These are phyloP conservation scores for Thozetella sp. DNA, from an alignment of 495 filamentous ascomycete species.

Conservation along the genomic window DNA sequence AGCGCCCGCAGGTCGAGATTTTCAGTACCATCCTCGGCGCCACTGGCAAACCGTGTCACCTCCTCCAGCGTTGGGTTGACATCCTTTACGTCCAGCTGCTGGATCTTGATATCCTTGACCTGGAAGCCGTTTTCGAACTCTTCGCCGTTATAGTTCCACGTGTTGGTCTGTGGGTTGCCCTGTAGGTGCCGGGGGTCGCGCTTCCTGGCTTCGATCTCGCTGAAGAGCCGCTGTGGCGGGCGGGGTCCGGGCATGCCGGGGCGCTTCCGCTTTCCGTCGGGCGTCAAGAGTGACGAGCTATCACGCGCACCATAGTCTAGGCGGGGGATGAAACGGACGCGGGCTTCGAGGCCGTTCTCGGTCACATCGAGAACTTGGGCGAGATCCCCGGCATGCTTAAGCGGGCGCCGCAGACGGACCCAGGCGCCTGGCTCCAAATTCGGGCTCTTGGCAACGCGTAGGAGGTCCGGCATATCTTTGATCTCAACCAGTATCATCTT, in stretches of 20 bases:
- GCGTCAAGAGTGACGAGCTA: constrained; percentile 51
- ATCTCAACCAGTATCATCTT: constrained; percentile 90
- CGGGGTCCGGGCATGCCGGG: constrained; percentile 57
- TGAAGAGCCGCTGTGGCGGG: constrained; percentile 93
- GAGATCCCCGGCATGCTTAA: constrained; percentile 86
- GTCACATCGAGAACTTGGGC: constrained; percentile 94
- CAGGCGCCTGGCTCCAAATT: constrained; percentile 86
- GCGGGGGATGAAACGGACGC: constrained; percentile 83
- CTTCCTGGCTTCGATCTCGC: constrained; percentile 90
- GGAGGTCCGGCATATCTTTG: constrained; percentile 94
- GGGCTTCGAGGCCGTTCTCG: constrained; percentile 86
- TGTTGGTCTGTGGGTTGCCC: constrained; percentile 64
- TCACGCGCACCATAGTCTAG: constrained; percentile 90
- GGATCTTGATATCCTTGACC: constrained; percentile 91
- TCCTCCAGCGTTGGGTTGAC: constrained; percentile 95
- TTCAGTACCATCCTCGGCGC: constrained; percentile 86
- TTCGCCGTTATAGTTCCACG: constrained; percentile 81
- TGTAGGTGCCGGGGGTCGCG: constrained; percentile 74
- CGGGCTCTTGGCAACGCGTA: constrained; percentile 85
- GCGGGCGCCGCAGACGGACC: constrained; percentile 81
- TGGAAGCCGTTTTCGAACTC: constrained; percentile 92
- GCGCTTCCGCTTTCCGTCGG: constrained; percentile 78
- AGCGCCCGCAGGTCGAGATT: constrained; percentile 91
- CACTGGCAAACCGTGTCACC: constrained; percentile 88
- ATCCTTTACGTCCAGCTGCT: constrained; percentile 77